Conservation (phyloP, 2,329 filamentous ascomycete species). For the Simplicillium sp. region DNA sequence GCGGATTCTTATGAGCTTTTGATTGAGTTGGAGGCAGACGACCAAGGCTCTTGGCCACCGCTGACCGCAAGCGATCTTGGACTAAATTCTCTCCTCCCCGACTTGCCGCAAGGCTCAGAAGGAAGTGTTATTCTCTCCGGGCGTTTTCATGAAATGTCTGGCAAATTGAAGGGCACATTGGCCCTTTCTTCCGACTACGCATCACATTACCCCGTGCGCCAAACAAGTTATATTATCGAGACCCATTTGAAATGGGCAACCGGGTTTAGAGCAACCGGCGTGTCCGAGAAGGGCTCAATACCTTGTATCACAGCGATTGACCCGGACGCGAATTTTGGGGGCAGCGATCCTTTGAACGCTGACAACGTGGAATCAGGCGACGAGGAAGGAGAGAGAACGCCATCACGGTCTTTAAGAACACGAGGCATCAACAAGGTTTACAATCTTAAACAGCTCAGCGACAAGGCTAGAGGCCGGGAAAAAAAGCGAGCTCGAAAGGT, state of each 20-base stretch:
- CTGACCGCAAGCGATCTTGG: constrained; percentile 18
- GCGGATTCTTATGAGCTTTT: constrained; percentile 39
- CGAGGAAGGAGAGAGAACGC: constrained; percentile 40
- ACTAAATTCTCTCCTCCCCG: neutral
- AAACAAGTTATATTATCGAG: constrained; percentile 38
- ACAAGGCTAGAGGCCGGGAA: constrained; percentile 45
- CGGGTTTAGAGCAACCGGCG: constrained; percentile 23
- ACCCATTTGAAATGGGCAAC: constrained; percentile 38
- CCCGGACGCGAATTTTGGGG: constrained; percentile 18
- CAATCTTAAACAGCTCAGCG: constrained; percentile 50
- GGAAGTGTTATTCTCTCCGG: constrained; percentile 29
- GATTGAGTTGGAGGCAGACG: constrained; percentile 42
- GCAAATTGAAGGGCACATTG: constrained; percentile 27
- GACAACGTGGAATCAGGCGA: constrained; percentile 23
- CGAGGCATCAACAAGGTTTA: constrained; percentile 42
- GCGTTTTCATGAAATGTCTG: constrained; percentile 30
- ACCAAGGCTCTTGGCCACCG: constrained; percentile 43
- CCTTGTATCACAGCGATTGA: constrained; percentile 33
- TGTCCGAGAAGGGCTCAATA: constrained; percentile 30
- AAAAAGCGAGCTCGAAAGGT: constrained; percentile 26
- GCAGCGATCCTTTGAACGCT: constrained; percentile 13
- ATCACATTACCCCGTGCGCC: constrained; percentile 12
- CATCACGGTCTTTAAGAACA: constrained; percentile 38
- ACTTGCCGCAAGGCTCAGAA: constrained; percentile 7
- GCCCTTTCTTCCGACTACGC: constrained; percentile 16